These are phyloP conservation scores for Fistulinella cinereoalba DNA, from an alignment of 1,284 basidiomycete species.

Conservation along the genomic window DNA sequence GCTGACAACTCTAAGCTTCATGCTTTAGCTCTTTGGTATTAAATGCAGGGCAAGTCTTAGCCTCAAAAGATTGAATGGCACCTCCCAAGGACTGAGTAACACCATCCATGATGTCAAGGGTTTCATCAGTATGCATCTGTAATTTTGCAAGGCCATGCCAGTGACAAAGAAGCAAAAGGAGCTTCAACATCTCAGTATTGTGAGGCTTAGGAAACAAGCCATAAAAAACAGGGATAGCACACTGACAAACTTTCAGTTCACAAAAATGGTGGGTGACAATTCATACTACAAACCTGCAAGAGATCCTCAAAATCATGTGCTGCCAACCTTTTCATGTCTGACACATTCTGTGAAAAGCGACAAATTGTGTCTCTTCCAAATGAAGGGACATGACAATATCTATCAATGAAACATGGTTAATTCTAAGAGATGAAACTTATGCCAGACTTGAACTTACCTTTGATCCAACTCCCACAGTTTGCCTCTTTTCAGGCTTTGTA, in stretches of 20 bases:
- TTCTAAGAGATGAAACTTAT: not conserved
- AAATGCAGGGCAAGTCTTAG: not conserved
- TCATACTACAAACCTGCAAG: conserved; percentile 1
- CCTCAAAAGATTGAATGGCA: not conserved
- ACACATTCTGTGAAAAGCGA: conserved; percentile 1
- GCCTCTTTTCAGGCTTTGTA: not conserved
- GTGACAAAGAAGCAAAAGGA: conserved; percentile 1
- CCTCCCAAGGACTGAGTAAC: not conserved
- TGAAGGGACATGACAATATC: not conserved
- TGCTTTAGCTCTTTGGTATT: not conserved
- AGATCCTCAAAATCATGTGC: conserved; percentile 8
- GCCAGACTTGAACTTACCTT: not conserved
- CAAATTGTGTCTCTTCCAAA: not conserved
- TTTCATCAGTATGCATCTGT: not conserved
- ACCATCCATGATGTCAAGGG: not conserved
- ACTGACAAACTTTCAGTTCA: not conserved
- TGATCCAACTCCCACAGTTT: not conserved
- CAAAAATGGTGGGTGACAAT: not conserved
- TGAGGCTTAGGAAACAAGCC: conserved; percentile 3
- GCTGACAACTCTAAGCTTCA: too few relatives aligned
- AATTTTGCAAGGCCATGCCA: conserved; percentile 4
- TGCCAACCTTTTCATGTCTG: not conserved
- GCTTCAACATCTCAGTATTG: not conserved
- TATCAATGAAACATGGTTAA: not conserved
- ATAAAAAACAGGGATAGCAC: conserved; percentile 5